Evolutionary conservation across 108 stramenopile species (phyloP).

Genomic region (Skeletonema menzelii): DNA sequence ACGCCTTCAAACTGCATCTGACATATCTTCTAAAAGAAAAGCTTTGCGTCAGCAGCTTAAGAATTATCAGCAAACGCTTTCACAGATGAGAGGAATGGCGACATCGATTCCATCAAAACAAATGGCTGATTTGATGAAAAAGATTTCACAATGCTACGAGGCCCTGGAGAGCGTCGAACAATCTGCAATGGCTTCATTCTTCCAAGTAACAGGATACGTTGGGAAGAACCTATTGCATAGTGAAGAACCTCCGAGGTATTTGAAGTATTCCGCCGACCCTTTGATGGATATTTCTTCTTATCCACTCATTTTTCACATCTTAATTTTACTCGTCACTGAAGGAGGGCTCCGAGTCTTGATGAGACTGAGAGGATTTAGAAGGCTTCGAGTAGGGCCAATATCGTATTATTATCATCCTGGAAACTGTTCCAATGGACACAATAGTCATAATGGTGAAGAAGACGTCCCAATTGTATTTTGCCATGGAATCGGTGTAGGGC

Average conservation of each 20-base stretch:
- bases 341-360: slow-evolving; percentile 67
- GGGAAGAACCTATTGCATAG: slow-evolving; percentile 45
- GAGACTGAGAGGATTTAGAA: slow-evolving; percentile 68
- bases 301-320: slow-evolving; percentile 72
- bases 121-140: slow-evolving; percentile 84
- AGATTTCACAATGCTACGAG: slow-evolving; percentile 82
- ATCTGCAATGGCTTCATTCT: slow-evolving; percentile 65
- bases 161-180: slow-evolving; percentile 66
- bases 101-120: slow-evolving; percentile 77
- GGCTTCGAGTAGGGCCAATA: slow-evolving; percentile 64
- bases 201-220: slow-evolving; percentile 67
- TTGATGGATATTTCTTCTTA: slow-evolving; percentile 72
- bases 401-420: slow-evolving; percentile 84
- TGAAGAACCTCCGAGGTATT: slow-evolving; percentile 49
- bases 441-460: slow-evolving; percentile 30
- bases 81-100: slow-evolving; percentile 68
- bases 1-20: slow-evolving; percentile 74
- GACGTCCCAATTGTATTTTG: slow-evolving; percentile 78
- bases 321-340: slow-evolving; percentile 67
- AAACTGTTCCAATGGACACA: slow-evolving; percentile 16
- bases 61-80: slow-evolving; percentile 69
- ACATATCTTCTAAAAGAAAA: slow-evolving; percentile 59
- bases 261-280: slow-evolving; percentile 80
- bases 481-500: slow-evolving; percentile 87
- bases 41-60: slow-evolving; percentile 69